A percentile compares a stretch with the other conserved stretches of the same genome.
Conservation (phyloP, 257 asterid genomes). For the Jacaranda mimosifolia region DNA sequence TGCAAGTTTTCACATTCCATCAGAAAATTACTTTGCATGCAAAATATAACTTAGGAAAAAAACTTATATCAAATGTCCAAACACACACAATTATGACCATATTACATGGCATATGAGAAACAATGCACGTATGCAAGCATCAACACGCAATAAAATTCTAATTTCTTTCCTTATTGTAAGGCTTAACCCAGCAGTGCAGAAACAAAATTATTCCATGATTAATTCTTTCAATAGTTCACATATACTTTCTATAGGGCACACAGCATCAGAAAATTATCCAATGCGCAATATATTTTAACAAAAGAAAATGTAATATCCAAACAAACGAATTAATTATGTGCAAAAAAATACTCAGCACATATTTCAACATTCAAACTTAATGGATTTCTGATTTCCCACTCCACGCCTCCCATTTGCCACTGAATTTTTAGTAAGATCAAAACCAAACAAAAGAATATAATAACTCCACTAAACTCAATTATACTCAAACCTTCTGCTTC, state of each 20-base stretch:
- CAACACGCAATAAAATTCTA: background rate
- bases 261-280: background rate
- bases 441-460: background rate
- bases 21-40: slow-evolving; percentile 8
- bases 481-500: background rate
- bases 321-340: background rate
- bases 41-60: background rate
- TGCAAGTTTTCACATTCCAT: slow-evolving; percentile 38
- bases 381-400: no score
- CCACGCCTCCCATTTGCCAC: no score
- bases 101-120: background rate
- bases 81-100: background rate
- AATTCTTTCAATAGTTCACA: background rate
- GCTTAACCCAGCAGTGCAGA: background rate
- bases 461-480: slow-evolving; percentile 9
- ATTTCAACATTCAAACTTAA: no score
- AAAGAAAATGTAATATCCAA: background rate
- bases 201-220: background rate
- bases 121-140: background rate
- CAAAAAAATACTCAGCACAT: background rate
- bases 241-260: background rate
- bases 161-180: background rate
- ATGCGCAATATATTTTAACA: background rate
- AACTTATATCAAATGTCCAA: background rate
- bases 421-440: background rate